Percentiles rank a stretch among this genome's conserved stretches.
These are phyloP conservation scores for Leishmania gerbilli DNA, from an alignment of 208 protist species.

Conservation along the genomic window DNA sequence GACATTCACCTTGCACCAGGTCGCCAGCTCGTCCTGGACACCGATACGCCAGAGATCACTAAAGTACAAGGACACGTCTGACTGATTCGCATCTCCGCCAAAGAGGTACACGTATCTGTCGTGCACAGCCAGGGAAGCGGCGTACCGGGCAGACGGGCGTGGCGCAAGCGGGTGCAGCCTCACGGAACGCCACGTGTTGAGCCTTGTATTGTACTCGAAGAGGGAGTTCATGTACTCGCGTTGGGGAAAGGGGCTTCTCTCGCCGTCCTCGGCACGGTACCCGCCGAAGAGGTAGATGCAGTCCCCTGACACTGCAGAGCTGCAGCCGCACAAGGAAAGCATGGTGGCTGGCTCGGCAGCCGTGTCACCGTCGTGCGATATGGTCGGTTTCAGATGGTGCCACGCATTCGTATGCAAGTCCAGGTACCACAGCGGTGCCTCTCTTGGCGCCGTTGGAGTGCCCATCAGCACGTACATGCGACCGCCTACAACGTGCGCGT, in stretches of 20 bases:
- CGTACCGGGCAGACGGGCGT: constrained; percentile 52
- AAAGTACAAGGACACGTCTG: constrained; percentile 49
- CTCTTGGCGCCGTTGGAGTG: constrained; percentile 23
- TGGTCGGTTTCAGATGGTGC: constrained; percentile 40
- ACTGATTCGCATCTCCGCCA: constrained; percentile 74
- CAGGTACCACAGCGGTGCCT: constrained; percentile 57
- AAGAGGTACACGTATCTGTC: constrained; percentile 61
- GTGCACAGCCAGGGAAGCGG: constrained; percentile 49
- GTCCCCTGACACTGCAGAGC: constrained; percentile 50
- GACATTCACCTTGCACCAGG: constrained; percentile 31
- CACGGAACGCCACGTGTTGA: constrained; percentile 36
- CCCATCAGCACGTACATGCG: constrained; percentile 88
- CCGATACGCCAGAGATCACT: constrained; percentile 76
- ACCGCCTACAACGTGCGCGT: constrained; percentile 57
- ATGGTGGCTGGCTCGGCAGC: not conserved
- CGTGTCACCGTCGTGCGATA: not conserved
- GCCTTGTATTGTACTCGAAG: constrained; percentile 55
- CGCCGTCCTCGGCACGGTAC: constrained; percentile 7
- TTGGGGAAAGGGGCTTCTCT: not conserved
- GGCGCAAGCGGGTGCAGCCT: constrained; percentile 1
- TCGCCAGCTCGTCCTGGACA: constrained; percentile 1
- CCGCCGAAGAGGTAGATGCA: constrained; percentile 75
- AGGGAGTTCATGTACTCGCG: constrained; percentile 49
- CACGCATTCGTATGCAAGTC: constrained; percentile 56
- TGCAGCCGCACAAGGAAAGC: constrained; percentile 59